Conservation (phyloP, 768 basidiomycete species). For the Mycena polygramma region DNA sequence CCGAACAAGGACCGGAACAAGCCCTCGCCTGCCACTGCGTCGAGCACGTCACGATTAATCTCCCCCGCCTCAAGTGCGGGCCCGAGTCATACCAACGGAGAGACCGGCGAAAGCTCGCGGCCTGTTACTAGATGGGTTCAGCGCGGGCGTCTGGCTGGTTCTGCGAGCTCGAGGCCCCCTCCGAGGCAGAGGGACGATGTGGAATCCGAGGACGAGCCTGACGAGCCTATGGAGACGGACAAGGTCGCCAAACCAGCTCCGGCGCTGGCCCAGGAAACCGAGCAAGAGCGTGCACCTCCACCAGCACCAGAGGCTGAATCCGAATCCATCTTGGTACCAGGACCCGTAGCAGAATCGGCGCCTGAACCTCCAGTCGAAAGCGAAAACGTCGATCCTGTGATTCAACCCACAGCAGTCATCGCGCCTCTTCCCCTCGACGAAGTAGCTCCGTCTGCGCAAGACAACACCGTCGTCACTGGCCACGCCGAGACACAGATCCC, state of each 20-base stretch:
- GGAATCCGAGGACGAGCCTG: constrained; percentile 23
- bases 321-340: background rate
- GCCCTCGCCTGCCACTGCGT: background rate
- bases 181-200: constrained; percentile 16
- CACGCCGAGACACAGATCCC: background rate
- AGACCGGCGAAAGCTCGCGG: background rate
- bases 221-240: background rate
- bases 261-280: background rate
- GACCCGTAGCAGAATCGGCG: background rate
- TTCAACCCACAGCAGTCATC: constrained; percentile 7
- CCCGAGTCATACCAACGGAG: constrained; percentile 3
- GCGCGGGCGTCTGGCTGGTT: constrained; percentile 8
- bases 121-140: constrained; percentile 20
- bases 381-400: background rate
- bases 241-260: background rate
- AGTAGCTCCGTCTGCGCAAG: background rate
- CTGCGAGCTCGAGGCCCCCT: constrained; percentile 12
- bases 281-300: background rate
- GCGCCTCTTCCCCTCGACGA: constrained; percentile 6
- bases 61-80: constrained; percentile 15
- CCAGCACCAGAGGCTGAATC: background rate
- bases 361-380: background rate
- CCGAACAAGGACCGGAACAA: constrained; percentile 24
- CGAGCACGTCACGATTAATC: background rate
- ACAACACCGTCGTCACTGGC: background rate